Conservation (phyloP, 1,284 basidiomycete species). For the Macrocystidia cucumis region DNA sequence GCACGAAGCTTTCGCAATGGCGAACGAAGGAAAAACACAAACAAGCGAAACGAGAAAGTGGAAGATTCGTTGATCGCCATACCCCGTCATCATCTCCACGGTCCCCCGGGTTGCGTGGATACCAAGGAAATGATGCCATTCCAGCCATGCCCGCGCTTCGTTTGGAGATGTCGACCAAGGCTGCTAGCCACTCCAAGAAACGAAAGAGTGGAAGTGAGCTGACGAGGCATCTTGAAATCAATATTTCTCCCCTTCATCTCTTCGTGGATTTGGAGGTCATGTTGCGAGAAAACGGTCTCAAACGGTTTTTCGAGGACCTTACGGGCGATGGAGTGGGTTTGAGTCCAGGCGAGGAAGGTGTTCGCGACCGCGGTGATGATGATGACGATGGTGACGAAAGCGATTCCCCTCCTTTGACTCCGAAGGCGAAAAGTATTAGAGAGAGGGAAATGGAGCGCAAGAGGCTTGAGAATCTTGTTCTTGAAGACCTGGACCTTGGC, state of each 20-base stretch:
- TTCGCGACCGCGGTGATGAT: not conserved
- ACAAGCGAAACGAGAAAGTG: not conserved
- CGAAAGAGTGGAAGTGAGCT: constrained; percentile 12
- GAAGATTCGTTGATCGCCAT: not conserved
- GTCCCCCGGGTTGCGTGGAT: not conserved
- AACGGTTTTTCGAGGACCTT: constrained; percentile 35
- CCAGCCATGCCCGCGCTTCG: not conserved
- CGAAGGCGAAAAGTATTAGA: constrained; percentile 10
- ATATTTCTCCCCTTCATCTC: constrained; percentile 57
- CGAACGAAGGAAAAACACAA: constrained; percentile 22
- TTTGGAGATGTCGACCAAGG: not conserved
- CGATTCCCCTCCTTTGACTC: too few species aligned
- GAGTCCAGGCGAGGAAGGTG: too few species aligned
- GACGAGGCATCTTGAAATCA: constrained; percentile 27
- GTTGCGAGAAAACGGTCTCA: constrained; percentile 27
- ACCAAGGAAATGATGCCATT: not conserved
- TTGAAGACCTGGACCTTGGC: constrained; percentile 48
- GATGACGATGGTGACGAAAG: constrained; percentile 17
- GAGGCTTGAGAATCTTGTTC: constrained; percentile 38
- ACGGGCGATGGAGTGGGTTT: not conserved
- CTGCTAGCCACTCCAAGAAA: not conserved
- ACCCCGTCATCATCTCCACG: not conserved
- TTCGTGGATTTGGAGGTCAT: constrained; percentile 63
- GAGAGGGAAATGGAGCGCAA: constrained; percentile 28
- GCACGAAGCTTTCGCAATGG: constrained; percentile 56